A percentile compares a stretch with the other conserved stretches of the same genome.
Evolutionary conservation across 2,329 filamentous ascomycete species (phyloP).

Genomic region (Daldinia sp.): DNA sequence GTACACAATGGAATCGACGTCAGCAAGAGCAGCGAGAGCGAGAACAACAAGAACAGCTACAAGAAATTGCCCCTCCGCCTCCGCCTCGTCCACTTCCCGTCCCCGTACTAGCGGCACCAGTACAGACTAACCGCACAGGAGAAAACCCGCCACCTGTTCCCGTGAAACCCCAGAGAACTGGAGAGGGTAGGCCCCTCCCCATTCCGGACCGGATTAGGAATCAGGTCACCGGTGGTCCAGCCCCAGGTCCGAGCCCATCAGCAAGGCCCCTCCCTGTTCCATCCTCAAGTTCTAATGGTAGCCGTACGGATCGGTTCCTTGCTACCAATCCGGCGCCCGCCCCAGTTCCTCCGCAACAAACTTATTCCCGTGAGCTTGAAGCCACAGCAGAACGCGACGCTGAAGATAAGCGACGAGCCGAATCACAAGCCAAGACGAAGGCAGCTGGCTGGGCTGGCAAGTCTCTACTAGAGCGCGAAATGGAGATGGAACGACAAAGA

Average conservation of each 20-base stretch:
- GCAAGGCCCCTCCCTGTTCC: constrained; percentile 44
- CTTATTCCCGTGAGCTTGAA: constrained; percentile 64
- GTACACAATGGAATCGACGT: constrained; percentile 60
- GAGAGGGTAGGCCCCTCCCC: constrained; percentile 61
- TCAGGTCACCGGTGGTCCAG: constrained; percentile 43
- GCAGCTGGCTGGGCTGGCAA: constrained; percentile 71
- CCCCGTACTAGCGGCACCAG: constrained; percentile 43
- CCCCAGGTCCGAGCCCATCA: constrained; percentile 36
- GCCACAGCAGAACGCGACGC: constrained; percentile 68
- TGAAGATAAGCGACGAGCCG: constrained; percentile 67
- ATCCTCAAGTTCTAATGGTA: constrained; percentile 43
- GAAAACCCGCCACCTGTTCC: constrained; percentile 35
- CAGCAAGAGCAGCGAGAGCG: constrained; percentile 45
- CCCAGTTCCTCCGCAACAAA: constrained; percentile 52
- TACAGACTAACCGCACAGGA: constrained; percentile 45
- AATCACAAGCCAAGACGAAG: constrained; percentile 68
- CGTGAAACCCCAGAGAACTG: constrained; percentile 51
- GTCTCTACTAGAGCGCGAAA: constrained; percentile 79
- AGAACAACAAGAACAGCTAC: constrained; percentile 6
- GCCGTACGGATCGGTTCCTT: constrained; percentile 66
- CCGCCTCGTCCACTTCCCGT: constrained; percentile 53
- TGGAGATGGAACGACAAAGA: constrained; percentile 77
- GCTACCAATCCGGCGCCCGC: constrained; percentile 61
- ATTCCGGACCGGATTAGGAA: constrained; percentile 50
- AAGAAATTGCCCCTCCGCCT: constrained; percentile 41